Evolutionary conservation across 306 rosid genomes (phyloP).

Genomic region (Oxytropis ochrocephala): DNA sequence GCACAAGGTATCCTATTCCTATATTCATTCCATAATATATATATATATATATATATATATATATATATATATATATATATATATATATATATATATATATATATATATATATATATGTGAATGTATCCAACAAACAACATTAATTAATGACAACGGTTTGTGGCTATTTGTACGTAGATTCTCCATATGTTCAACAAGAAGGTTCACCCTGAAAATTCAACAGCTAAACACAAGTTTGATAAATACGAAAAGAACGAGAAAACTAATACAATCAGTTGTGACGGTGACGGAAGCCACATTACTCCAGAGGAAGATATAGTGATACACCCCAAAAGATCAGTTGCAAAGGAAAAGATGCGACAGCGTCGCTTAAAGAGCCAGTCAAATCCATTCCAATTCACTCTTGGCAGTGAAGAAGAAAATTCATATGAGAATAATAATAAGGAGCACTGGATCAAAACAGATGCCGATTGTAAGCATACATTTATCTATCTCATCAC

Average conservation of each 20-base stretch:
- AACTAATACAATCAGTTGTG: slow-evolving; percentile 40
- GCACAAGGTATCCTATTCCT: too few species aligned
- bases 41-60: too few species aligned
- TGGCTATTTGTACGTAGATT: slow-evolving; percentile 46
- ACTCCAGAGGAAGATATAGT: slow-evolving; percentile 51
- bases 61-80: too few species aligned
- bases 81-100: too few species aligned
- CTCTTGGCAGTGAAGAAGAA: slow-evolving; percentile 36
- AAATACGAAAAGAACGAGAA: slow-evolving; percentile 46
- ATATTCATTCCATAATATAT: too few species aligned
- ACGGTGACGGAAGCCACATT: slow-evolving; percentile 33
- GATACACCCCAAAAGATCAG: slow-evolving; percentile 35
- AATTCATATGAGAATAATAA: slow-evolving; percentile 50
- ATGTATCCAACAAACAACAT: too few species aligned
- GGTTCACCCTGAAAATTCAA: slow-evolving; percentile 71
- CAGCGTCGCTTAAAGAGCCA: slow-evolving; percentile 41
- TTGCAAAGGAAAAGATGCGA: slow-evolving; percentile 40
- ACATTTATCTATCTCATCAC: too few species aligned
- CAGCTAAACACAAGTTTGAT: slow-evolving; percentile 23
- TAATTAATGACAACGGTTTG: background rate
- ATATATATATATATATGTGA: too few species aligned
- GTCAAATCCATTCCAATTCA: slow-evolving; percentile 41
- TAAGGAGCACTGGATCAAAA: slow-evolving; percentile 82
- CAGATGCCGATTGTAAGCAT: slow-evolving; percentile 87
- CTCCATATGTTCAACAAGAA: slow-evolving; percentile 82